Conservation (phyloP, 1,139 yeast species). For the Arxiozyma telluris region DNA sequence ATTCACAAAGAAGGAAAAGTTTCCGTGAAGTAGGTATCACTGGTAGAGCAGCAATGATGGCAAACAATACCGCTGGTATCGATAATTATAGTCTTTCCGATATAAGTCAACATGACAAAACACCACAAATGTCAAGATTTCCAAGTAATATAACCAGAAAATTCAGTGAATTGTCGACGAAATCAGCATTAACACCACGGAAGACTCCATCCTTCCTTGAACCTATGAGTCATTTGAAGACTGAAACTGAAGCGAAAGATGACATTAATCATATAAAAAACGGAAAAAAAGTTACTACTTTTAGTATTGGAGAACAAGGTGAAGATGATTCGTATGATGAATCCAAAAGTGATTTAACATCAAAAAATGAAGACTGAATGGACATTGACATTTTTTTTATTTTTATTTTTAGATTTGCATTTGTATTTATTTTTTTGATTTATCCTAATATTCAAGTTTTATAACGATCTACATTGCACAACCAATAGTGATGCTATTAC, state of each 20-base stretch:
- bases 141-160: background rate
- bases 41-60: slow-evolving; percentile 33
- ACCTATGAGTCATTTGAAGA: background rate
- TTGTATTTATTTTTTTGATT: too few species aligned
- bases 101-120: background rate
- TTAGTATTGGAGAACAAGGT: background rate
- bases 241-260: background rate
- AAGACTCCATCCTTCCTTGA: background rate
- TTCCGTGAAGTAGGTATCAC: slow-evolving; percentile 33
- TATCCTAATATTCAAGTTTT: too few species aligned
- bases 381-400: too few species aligned
- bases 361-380: background rate
- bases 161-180: background rate
- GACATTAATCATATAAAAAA: background rate
- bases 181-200: background rate
- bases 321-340: background rate
- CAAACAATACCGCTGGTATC: slow-evolving; percentile 38
- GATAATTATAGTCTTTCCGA: slow-evolving; percentile 6
- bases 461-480: too few species aligned
- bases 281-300: background rate
- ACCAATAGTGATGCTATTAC: too few species aligned
- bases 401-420: too few species aligned
- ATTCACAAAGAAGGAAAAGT: background rate
- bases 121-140: background rate
- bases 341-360: background rate